Evolutionary conservation across 352 stramenopile species (phyloP).

Genomic region (Pythium periplocum): DNA sequence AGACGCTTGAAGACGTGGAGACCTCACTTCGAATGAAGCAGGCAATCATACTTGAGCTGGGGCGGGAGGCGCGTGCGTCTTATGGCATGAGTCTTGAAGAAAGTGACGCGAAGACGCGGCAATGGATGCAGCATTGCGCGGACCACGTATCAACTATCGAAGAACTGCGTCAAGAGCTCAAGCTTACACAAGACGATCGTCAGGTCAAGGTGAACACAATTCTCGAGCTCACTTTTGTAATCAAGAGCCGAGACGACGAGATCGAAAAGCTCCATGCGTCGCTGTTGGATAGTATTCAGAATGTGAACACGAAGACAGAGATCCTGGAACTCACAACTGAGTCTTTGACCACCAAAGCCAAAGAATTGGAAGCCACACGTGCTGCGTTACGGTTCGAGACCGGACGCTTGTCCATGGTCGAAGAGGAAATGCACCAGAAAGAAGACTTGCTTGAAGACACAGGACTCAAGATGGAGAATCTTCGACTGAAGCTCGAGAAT

Average conservation of each 20-base stretch:
- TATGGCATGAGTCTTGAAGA: not conserved
- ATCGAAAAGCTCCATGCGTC: slow-evolving; percentile 45
- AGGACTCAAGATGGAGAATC: slow-evolving; percentile 57
- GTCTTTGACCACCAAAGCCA: slow-evolving; percentile 48
- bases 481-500: slow-evolving; percentile 49
- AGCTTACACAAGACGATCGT: slow-evolving; percentile 29
- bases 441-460: slow-evolving; percentile 56
- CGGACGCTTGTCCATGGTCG: slow-evolving; percentile 40
- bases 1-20: slow-evolving; percentile 15
- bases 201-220: slow-evolving; percentile 56
- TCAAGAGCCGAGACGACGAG: slow-evolving; percentile 70
- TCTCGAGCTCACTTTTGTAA: slow-evolving; percentile 67
- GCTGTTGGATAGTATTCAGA: slow-evolving; percentile 50
- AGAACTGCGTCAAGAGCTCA: slow-evolving; percentile 21
- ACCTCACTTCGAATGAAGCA: not conserved
- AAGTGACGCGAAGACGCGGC: not conserved
- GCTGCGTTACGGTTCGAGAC: slow-evolving; percentile 52
- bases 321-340: slow-evolving; percentile 62
- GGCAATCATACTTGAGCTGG: not conserved
- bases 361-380: slow-evolving; percentile 53
- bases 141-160: slow-evolving; percentile 32
- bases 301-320: slow-evolving; percentile 52
- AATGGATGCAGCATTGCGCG: not conserved
- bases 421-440: slow-evolving; percentile 63
- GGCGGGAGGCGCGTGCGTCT: not conserved